Percentiles rank a stretch among this genome's conserved stretches.
phyloP scores from a whole-genome alignment of 164 flowering plant species.

The Magnolia officinalis region DNA sequence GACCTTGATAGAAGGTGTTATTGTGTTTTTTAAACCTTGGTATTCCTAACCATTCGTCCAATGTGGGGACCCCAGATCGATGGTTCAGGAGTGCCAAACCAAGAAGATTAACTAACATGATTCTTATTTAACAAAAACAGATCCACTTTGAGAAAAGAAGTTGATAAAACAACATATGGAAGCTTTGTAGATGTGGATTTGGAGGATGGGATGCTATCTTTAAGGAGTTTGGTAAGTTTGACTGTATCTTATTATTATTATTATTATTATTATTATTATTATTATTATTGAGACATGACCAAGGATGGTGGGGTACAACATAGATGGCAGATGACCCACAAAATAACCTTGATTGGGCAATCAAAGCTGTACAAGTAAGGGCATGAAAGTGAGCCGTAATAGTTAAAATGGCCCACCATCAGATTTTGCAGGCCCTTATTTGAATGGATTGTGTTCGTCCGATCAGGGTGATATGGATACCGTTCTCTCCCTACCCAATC shows the following conservation, averaged over 20 bases:
- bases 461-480: too few relatives aligned
- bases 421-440: too few relatives aligned
- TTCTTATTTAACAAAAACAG: conserved; percentile 25
- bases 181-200: conserved; percentile 76
- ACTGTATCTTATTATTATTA: neutral
- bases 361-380: too few relatives aligned
- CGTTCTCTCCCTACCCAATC: too few relatives aligned
- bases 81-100: neutral
- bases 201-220: conserved; percentile 48
- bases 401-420: too few relatives aligned
- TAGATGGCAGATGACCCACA: too few relatives aligned
- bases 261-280: neutral
- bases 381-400: too few relatives aligned
- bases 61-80: neutral
- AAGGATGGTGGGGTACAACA: too few relatives aligned
- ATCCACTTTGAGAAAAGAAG: conserved; percentile 32
- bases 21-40: neutral
- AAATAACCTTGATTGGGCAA: too few relatives aligned
- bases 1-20: neutral
- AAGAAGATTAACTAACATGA: neutral
- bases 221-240: conserved; percentile 69
- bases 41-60: neutral
- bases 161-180: conserved; percentile 72
- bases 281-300: too few relatives aligned
- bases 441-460: too few relatives aligned